These are phyloP conservation scores for Dillenia suffruticosa DNA, from an alignment of 164 flowering plant species.

Conservation along the genomic window DNA sequence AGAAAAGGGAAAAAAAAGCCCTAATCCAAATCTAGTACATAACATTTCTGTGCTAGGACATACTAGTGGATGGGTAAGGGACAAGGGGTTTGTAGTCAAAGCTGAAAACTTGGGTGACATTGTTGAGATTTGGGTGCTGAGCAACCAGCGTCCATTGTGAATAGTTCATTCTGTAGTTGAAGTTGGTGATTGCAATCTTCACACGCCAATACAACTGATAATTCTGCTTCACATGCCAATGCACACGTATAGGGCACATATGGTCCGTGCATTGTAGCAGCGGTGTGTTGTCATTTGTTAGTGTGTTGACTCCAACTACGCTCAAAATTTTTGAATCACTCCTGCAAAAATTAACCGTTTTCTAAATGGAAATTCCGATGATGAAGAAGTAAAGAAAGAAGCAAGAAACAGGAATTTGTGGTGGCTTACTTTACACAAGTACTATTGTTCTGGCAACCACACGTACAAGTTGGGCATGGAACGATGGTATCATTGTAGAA, in stretches of 20 bases:
- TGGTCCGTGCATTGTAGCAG: constrained; percentile 74
- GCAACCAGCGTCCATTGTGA: constrained; percentile 73
- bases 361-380: constrained; percentile 14
- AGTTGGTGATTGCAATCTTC: constrained; percentile 67
- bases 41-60: constrained; percentile 17
- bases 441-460: constrained; percentile 67
- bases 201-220: constrained; percentile 83
- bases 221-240: constrained; percentile 79
- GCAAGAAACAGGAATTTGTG: constrained; percentile 13
- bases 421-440: constrained; percentile 49
- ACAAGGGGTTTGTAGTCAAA: constrained; percentile 79
- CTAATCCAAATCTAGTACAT: neutral
- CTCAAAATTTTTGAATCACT: constrained; percentile 46
- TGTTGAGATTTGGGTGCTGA: constrained; percentile 88
- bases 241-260: constrained; percentile 74
- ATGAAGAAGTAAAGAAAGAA: constrained; percentile 26
- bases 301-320: constrained; percentile 53
- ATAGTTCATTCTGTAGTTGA: constrained; percentile 71
- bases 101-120: constrained; percentile 78
- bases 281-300: constrained; percentile 61
- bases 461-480: constrained; percentile 67
- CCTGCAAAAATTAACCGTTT: constrained; percentile 39
- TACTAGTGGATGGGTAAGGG: constrained; percentile 66
- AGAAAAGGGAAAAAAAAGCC: neutral
- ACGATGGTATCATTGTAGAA: constrained; percentile 67